phyloP scores from a whole-genome alignment of 106 monocot species.

The Chionographis japonica region DNA sequence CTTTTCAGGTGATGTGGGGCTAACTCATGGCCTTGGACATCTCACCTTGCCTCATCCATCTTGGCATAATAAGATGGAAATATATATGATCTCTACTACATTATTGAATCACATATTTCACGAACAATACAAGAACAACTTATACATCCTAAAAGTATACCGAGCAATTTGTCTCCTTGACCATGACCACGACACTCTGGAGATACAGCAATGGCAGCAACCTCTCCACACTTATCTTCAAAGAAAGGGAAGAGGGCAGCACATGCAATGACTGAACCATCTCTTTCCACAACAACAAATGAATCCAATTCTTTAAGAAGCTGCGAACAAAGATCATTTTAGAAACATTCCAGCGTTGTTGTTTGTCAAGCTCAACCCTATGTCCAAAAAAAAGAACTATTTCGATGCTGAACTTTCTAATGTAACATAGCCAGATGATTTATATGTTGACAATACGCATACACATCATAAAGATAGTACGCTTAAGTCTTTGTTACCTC shows the following conservation, averaged over 20 bases:
- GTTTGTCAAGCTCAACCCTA: background rate
- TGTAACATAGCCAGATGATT: too few species aligned
- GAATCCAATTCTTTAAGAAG: conserved; percentile 54
- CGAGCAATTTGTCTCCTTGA: conserved; percentile 90
- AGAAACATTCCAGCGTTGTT: background rate
- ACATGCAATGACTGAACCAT: conserved; percentile 89
- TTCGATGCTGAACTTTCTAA: background rate
- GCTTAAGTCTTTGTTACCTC: too few species aligned
- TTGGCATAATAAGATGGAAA: too few species aligned
- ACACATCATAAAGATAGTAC: too few species aligned
- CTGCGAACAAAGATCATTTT: conserved; percentile 20
- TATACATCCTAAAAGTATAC: conserved; percentile 25
- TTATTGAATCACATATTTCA: too few species aligned
- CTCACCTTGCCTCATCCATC: too few species aligned
- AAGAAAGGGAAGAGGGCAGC: conserved; percentile 78
- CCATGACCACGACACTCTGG: conserved; percentile 90
- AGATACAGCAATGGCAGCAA: conserved; percentile 87
- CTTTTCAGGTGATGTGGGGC: too few species aligned
- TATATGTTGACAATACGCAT: too few species aligned
- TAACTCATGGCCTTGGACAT: too few species aligned
- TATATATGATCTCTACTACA: too few species aligned
- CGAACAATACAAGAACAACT: background rate
- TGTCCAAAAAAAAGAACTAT: background rate
- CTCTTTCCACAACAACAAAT: conserved; percentile 89
- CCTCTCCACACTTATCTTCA: conserved; percentile 74